phyloP scores from a whole-genome alignment of 2,329 filamentous ascomycete species.

The Trichoderma sp. region DNA sequence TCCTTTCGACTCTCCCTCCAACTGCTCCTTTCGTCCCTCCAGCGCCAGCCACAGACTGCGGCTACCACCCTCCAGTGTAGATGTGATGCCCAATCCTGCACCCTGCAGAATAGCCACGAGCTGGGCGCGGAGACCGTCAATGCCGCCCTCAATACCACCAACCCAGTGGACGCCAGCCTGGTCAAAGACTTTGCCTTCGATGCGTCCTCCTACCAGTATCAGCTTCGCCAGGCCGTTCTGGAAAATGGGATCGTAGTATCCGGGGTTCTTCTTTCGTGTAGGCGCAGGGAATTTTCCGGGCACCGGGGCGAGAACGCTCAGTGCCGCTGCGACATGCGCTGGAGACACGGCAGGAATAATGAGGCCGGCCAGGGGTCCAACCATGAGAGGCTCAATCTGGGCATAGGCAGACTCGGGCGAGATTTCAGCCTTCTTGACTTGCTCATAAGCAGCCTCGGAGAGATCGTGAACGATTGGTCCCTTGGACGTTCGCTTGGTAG shows the following conservation, averaged over 20 bases:
- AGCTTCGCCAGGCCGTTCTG: conserved; percentile 85
- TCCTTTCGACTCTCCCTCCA: conserved; percentile 51
- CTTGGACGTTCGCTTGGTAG: conserved; percentile 30
- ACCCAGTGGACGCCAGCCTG: conserved; percentile 62
- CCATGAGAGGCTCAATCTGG: conserved; percentile 70
- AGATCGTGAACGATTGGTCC: conserved; percentile 49
- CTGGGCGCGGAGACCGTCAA: conserved; percentile 77
- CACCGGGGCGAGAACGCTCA: conserved; percentile 73
- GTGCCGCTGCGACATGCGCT: conserved; percentile 74
- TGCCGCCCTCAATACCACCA: conserved; percentile 73
- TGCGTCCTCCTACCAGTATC: conserved; percentile 77
- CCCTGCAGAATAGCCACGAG: conserved; percentile 78
- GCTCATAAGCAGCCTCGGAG: conserved; percentile 50
- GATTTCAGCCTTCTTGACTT: conserved; percentile 39
- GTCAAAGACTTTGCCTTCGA: conserved; percentile 85
- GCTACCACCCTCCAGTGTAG: conserved; percentile 72
- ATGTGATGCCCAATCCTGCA: conserved; percentile 73
- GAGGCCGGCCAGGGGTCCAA: conserved; percentile 76
- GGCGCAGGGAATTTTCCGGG: conserved; percentile 74
- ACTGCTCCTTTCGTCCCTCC: conserved; percentile 73
- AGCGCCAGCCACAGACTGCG: conserved; percentile 85
- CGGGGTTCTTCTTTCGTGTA: conserved; percentile 68
- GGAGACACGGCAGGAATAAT: conserved; percentile 81
- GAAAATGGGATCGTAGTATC: conserved; percentile 74
- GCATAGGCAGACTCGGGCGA: conserved; percentile 44